A percentile compares a stretch with the other conserved stretches of the same genome.
These are phyloP conservation scores for Xylaria hypoxylon DNA, from an alignment of 2,329 filamentous ascomycete species.

Conservation along the genomic window DNA sequence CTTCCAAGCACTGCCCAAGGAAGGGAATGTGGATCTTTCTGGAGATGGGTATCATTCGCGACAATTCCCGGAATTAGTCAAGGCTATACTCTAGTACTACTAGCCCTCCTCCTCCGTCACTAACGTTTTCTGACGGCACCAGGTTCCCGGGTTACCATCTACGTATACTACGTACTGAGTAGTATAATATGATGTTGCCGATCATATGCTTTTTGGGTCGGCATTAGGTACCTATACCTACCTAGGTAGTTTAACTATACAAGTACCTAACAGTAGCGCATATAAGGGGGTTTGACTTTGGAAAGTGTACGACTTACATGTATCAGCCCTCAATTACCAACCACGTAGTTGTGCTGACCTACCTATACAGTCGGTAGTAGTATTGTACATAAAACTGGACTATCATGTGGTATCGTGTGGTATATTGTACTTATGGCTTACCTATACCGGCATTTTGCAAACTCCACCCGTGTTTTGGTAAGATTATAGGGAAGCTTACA, in stretches of 20 bases:
- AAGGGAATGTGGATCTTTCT: slow-evolving; percentile 17
- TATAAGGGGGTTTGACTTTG: slow-evolving; percentile 10
- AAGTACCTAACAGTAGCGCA: slow-evolving; percentile 4
- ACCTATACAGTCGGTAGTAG: too few species aligned
- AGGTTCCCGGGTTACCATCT: slow-evolving; percentile 36
- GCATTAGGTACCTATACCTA: not conserved
- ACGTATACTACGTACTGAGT: too few species aligned
- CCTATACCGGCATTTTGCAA: too few species aligned
- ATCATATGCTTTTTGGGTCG: slow-evolving; percentile 19
- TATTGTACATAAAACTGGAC: too few species aligned
- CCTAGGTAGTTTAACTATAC: not conserved
- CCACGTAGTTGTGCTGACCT: too few species aligned
- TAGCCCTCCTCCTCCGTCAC: slow-evolving; percentile 8
- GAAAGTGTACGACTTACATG: too few species aligned
- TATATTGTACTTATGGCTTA: too few species aligned
- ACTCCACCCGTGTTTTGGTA: too few species aligned
- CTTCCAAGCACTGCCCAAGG: too few species aligned
- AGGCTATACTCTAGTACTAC: slow-evolving; percentile 28
- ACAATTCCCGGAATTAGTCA: slow-evolving; percentile 49
- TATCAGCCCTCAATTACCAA: too few species aligned
- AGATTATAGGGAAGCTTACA: too few species aligned
- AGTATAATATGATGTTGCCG: slow-evolving; percentile 19
- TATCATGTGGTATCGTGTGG: too few species aligned
- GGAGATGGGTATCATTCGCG: slow-evolving; percentile 45
- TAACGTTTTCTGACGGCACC: slow-evolving; percentile 35